Base-by-base conservation (phyloP, 257 asterid genomes). In the Buddleja alternifolia region DNA sequence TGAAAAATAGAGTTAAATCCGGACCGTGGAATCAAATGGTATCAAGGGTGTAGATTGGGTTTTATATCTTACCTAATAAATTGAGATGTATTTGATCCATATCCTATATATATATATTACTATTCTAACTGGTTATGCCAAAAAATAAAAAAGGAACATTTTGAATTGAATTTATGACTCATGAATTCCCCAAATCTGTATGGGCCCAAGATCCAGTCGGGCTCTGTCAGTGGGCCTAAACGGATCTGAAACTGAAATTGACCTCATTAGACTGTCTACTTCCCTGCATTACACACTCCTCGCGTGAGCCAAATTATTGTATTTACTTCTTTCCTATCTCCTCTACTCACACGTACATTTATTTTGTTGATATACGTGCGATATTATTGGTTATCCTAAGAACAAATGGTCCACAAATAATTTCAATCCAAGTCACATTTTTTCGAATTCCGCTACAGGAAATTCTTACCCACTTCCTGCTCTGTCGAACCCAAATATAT, bases 281-380 rank as follows among this genome's bases (percentile, higher is more conserved):
- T 10, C 58, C 32, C 19, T 62, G 20, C 48, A 44, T 53, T 45
- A 8, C 88, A 73, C 85, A 75, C 84, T 2, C 84, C 51, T 69
- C 82, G 85, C 87, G 90, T 82, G 89, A 85, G 71, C 61, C 78
- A 66, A 74, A 84, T 85, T 63, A 83, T 84, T 64, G 79, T 72
- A 67, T 65, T 51, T 66, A 46, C 23, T 16, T 48, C 39, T 19
- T 20, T 34, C 66, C 46, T 25, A 6, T 32, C 45, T 23, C 52
- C 11, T 39, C 53, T 39, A 9, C 3, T 8, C 11, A 45, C n/a
- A 48, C 41, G 15, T 50, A 58, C 76, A 78, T 78, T 78, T 63
- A 77, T 73, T 63, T 29, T 63, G 23, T 39, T 41, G 6, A 53
- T 32, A 45, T 64, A 36, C 41, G 7, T 52, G 50, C 21, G 24